phyloP scores from a whole-genome alignment of 2,329 filamentous ascomycete species.

The Nemania serpens region DNA sequence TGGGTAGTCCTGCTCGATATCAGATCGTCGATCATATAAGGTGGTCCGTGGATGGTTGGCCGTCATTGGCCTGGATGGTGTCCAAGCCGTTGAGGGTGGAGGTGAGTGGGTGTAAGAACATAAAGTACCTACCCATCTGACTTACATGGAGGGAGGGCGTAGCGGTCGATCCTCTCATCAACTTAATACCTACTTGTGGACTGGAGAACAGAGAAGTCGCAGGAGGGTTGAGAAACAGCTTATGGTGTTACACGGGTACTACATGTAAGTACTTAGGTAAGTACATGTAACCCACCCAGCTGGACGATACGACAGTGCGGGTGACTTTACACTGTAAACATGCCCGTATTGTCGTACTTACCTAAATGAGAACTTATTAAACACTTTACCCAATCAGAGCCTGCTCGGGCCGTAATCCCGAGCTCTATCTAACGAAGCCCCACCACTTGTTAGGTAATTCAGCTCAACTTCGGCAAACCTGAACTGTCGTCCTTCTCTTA shows the following conservation, averaged over 20 bases:
- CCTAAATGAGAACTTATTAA: slow-evolving; percentile 20
- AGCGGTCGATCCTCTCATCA: too few relatives aligned
- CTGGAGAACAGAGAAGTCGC: neutral
- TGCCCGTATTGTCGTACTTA: neutral
- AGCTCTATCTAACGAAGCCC: slow-evolving; percentile 1
- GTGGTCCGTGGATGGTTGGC: neutral
- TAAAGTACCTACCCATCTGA: neutral
- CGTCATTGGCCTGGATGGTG: slow-evolving; percentile 5
- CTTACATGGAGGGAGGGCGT: neutral
- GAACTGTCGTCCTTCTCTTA: neutral
- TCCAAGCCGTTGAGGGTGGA: neutral
- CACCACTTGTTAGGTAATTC: slow-evolving; percentile 24
- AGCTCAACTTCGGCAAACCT: slow-evolving; percentile 12
- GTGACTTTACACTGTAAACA: neutral
- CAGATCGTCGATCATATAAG: slow-evolving; percentile 5
- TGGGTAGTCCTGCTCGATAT: neutral
- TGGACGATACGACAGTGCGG: neutral
- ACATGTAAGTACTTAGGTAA: too few relatives aligned
- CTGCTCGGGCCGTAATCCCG: slow-evolving; percentile 28
- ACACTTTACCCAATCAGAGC: slow-evolving; percentile 21
- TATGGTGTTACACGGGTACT: too few relatives aligned
- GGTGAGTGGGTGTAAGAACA: neutral
- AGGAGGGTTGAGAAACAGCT: neutral
- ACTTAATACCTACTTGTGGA: too few relatives aligned
- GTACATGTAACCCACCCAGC: too few relatives aligned